Evolutionary conservation across 2,329 filamentous ascomycete genomes (phyloP).

Genomic region (Lasiodiplodia citricola): DNA sequence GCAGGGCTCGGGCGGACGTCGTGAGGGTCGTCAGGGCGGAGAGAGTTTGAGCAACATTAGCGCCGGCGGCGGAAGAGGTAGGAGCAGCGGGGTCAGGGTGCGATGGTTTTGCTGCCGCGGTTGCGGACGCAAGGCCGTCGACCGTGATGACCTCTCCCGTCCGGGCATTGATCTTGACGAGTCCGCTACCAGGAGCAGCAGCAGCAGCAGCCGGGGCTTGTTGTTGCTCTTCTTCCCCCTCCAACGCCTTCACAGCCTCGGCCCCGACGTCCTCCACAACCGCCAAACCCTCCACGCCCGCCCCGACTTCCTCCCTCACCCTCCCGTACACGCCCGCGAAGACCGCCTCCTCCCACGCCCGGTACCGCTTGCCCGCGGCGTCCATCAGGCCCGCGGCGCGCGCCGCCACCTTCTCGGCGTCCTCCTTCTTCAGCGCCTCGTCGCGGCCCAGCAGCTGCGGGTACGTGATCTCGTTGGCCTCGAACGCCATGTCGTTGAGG

Average conservation of each 20-base stretch:
- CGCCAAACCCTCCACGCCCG: constrained; percentile 52
- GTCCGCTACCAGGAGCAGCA: constrained; percentile 32
- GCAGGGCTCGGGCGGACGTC: constrained; percentile 31
- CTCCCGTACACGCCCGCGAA: constrained; percentile 57
- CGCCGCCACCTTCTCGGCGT: constrained; percentile 33
- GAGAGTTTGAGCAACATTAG: not conserved
- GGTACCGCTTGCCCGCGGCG: constrained; percentile 59
- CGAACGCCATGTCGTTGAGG: constrained; percentile 61
- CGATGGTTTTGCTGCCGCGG: no score
- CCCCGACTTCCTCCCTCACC: constrained; percentile 56
- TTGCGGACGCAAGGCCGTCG: not conserved
- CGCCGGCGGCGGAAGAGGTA: not conserved
- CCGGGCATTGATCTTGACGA: constrained; percentile 39
- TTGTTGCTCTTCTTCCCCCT: not conserved
- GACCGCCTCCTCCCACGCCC: constrained; percentile 56
- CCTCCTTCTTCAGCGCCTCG: constrained; percentile 59
- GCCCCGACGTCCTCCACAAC: constrained; percentile 5
- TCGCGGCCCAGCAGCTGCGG: constrained; percentile 62
- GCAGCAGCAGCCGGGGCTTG: not conserved
- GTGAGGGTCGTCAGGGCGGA: not conserved
- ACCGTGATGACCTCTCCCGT: constrained; percentile 42
- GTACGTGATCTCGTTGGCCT: constrained; percentile 63
- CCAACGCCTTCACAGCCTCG: not conserved
- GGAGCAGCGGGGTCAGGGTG: not conserved
- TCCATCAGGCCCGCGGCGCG: constrained; percentile 37